Conservation (phyloP, 257 asterid species). For the Anisodus acutangulus region DNA sequence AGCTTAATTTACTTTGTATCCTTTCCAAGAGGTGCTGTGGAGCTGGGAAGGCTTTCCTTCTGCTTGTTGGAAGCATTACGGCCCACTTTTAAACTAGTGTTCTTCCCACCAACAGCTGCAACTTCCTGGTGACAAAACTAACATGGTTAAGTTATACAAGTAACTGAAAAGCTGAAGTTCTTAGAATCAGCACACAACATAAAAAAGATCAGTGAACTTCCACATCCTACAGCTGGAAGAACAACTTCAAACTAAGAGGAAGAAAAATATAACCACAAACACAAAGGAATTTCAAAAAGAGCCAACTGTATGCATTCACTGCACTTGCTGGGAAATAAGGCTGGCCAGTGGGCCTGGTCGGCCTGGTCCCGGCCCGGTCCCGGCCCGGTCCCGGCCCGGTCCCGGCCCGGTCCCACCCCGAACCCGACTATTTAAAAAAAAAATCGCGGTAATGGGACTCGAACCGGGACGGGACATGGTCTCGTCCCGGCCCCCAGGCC, state of each 20-base stretch:
- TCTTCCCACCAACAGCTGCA: conserved; percentile 74
- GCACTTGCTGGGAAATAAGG: neutral
- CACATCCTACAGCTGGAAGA: conserved; percentile 6
- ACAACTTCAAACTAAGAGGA: too few species aligned
- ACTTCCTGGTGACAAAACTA: conserved; percentile 60
- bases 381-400: too few species aligned
- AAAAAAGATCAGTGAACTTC: too few species aligned
- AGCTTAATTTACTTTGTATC: conserved; percentile 61
- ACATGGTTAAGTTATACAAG: neutral
- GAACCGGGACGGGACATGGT: too few species aligned
- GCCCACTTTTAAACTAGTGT: conserved; percentile 52
- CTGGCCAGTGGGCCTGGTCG: too few species aligned
- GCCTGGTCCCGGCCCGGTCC: too few species aligned
- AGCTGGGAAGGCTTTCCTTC: conserved; percentile 41
- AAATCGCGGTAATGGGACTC: too few species aligned
- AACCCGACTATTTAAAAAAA: too few species aligned
- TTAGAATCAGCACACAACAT: neutral
- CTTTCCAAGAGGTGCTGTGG: conserved; percentile 47
- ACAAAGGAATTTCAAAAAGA: neutral
- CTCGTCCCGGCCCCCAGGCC: too few species aligned
- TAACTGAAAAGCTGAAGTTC: neutral
- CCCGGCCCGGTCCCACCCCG: too few species aligned
- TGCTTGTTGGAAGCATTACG: conserved; percentile 73
- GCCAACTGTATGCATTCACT: neutral
- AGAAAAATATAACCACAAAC: neutral